Evolutionary conservation across 2,329 filamentous ascomycete species (phyloP).

Genomic region (Pyrenochaeta sp.): DNA sequence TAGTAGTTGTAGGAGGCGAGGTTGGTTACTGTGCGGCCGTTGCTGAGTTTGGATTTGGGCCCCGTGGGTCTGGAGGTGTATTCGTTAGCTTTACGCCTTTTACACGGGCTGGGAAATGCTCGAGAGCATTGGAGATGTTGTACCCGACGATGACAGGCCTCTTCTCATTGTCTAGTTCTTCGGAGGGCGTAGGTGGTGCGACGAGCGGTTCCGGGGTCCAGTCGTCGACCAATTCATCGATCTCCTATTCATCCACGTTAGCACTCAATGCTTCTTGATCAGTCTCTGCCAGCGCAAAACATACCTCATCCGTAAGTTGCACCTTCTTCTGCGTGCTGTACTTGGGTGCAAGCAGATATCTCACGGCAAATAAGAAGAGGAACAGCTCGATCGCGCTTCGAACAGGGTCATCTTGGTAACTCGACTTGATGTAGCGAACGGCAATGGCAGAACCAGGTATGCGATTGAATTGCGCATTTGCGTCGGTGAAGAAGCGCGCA

Average conservation of each 20-base stretch:
- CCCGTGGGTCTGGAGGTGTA: conserved; percentile 73
- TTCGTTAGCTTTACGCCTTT: conserved; percentile 19
- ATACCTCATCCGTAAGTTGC: conserved; percentile 81
- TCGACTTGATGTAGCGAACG: conserved; percentile 93
- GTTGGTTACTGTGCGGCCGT: conserved; percentile 90
- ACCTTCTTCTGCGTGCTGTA: conserved; percentile 93
- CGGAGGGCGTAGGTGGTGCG: conserved; percentile 73
- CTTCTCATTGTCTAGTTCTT: conserved; percentile 84
- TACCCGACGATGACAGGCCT: conserved; percentile 89
- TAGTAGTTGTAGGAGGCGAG: conserved; percentile 97
- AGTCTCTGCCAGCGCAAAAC: conserved; percentile 17
- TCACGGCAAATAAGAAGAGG: conserved; percentile 92
- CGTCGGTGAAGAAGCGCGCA: conserved; percentile 63
- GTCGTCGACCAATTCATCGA: conserved; percentile 95
- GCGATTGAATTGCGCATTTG: conserved; percentile 78
- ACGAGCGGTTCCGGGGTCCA: conserved; percentile 96
- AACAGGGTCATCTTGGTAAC: conserved; percentile 96
- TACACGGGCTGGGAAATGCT: not conserved
- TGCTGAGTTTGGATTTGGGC: conserved; percentile 87
- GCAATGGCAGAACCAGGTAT: conserved; percentile 94
- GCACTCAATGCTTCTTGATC: conserved; percentile 6
- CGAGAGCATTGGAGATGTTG: not conserved
- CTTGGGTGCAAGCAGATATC: conserved; percentile 88
- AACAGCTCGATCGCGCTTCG: conserved; percentile 93
- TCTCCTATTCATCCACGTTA: conserved; percentile 66